Evolutionary conservation across 768 basidiomycete genomes (phyloP), one percentile per base, ranked within the genome.

Genomic region (Auriscalpium orientale): DNA sequence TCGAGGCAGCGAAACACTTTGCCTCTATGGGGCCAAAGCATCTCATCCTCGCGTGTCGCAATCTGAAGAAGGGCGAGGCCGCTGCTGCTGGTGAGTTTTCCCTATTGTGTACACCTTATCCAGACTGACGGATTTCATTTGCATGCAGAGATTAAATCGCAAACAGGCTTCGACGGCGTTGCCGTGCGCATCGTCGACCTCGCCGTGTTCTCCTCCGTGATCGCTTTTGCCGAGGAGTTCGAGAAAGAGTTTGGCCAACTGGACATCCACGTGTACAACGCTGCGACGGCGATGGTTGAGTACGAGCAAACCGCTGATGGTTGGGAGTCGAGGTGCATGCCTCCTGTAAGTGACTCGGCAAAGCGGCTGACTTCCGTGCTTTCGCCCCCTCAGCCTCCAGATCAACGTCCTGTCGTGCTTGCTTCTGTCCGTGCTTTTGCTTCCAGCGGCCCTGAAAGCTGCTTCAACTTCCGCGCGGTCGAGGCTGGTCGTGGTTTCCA

Each of bases 1-100:
- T 77, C 43, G 77, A 79, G 58, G 71, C 76, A 1, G 66, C 73
- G 8, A 76, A 73, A 54, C 74, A 79, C 53, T 75, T 80, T 40
- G 77, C 76, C 0, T 46, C 58, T 1, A 76, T 79, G 78, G 71
- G 71, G 46, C 68, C 77, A n/a, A 70, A 51, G 1, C 67, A 65
- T 49, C 62, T 78, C 4, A 69, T 79, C 21, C 34, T 79, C 11
- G 74, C 66, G 4, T 78, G 74, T 56, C 63, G 76, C 15, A 72
- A 57, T 49, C 49, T 70, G 47, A 58, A 62, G n/a, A 74, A 69
- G 53, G 76, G 74, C 4, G 59, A 70, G 46, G 67, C 60, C 10
- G 75, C 76, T 8, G 43, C 73, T 4, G 58, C 66, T 68, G 15
- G 15, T 43, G 11, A 12, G 13, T 44, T n/a, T 12, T 20, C 22